Percentiles rank a stretch among this genome's conserved stretches.
phyloP scores from a whole-genome alignment of 352 stramenopile species.

The Pythium insidiosum region DNA sequence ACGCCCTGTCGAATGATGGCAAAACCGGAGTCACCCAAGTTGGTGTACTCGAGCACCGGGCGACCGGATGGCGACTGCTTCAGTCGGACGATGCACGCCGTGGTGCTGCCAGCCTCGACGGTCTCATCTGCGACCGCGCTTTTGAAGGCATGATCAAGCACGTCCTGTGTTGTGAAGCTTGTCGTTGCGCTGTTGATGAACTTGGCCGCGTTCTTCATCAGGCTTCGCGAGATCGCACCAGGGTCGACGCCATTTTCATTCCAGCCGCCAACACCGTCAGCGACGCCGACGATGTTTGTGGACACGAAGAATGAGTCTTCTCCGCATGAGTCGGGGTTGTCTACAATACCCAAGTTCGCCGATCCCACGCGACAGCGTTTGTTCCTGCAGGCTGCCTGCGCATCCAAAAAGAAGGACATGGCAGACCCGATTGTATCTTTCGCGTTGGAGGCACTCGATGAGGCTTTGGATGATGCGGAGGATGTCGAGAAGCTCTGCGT shows the following conservation, averaged over 20 bases:
- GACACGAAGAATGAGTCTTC: conserved; percentile 77
- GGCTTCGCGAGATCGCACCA: conserved; percentile 60
- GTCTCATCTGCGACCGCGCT: conserved; percentile 48
- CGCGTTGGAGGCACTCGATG: not conserved
- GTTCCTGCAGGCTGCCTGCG: conserved; percentile 59
- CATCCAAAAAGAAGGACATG: conserved; percentile 58
- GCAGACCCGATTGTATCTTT: conserved; percentile 17
- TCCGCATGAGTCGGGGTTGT: conserved; percentile 43
- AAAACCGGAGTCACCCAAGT: conserved; percentile 74
- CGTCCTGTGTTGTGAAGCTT: conserved; percentile 34
- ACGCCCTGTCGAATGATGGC: conserved; percentile 52
- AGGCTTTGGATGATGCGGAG: not conserved
- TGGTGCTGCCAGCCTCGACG: conserved; percentile 74
- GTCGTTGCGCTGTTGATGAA: conserved; percentile 26
- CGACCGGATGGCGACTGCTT: conserved; percentile 33
- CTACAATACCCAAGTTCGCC: conserved; percentile 33
- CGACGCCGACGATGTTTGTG: conserved; percentile 51
- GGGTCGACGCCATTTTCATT: conserved; percentile 79
- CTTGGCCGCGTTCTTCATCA: conserved; percentile 56
- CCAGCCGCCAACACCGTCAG: conserved; percentile 70
- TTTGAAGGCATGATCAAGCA: conserved; percentile 51
- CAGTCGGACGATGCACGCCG: conserved; percentile 62
- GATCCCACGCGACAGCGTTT: conserved; percentile 40
- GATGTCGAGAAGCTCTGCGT: conserved; percentile 1
- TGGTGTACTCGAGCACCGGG: conserved; percentile 67